Conservation (phyloP, 2,329 filamentous ascomycete species). For the Beauveria sp. region DNA sequence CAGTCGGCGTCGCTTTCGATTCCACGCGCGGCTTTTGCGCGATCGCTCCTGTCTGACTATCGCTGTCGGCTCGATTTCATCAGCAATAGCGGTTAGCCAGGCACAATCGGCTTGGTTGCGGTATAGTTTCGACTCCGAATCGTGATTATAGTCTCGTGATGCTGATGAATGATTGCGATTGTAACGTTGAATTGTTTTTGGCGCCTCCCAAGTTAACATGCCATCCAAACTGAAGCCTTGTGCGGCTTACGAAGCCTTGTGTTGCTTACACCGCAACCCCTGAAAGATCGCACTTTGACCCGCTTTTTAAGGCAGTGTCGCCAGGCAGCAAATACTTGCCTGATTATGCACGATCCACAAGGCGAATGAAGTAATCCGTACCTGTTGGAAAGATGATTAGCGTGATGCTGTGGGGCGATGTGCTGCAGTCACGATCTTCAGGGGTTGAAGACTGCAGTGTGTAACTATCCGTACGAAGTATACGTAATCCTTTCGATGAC, state of each 20-base stretch:
- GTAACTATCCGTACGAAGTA: too few species aligned
- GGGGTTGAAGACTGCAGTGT: too few species aligned
- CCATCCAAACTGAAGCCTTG: background rate
- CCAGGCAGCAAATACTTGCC: too few species aligned
- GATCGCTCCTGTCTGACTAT: background rate
- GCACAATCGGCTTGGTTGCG: background rate
- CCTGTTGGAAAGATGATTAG: too few species aligned
- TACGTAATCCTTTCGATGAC: too few species aligned
- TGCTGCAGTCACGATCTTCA: too few species aligned
- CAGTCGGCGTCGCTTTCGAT: background rate
- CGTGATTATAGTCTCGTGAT: background rate
- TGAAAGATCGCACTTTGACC: too few species aligned
- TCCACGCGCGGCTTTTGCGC: background rate
- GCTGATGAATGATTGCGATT: background rate
- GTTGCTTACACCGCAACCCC: too few species aligned
- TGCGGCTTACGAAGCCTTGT: background rate
- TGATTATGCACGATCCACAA: too few species aligned
- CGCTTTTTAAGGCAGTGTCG: too few species aligned
- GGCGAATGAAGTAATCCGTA: too few species aligned
- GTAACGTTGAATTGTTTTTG: background rate
- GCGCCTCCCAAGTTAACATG: background rate
- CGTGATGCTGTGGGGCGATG: too few species aligned
- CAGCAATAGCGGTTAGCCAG: background rate
- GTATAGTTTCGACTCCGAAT: background rate
- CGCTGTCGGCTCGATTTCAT: background rate